Evolutionary conservation across 805 yeast species (phyloP), one percentile per base, ranked within the genome.

Genomic region (Hanseniaspora vineae): DNA sequence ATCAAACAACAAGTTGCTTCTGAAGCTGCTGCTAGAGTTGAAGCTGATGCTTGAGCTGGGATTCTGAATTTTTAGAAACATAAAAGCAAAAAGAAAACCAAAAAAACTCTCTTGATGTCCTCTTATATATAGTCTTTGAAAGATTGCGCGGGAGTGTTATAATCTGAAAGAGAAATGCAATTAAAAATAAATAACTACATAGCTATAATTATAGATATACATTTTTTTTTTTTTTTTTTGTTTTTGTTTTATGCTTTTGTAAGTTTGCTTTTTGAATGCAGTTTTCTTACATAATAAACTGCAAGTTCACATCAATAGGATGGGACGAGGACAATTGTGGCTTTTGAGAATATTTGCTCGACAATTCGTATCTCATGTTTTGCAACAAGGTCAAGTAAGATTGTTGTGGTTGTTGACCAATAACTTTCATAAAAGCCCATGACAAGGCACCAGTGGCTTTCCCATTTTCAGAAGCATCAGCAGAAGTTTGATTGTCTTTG

Each of bases 381-480:
- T 84, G 82, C 60, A 86, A 67, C 50, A 86, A 67, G 3, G 85
- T 71, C 48, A 84, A 57, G 58, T 81, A 86, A 18, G 81, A 71
- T 65, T 84, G 92, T 54, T 73, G 71, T 8, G 84, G 80, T 57
- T 78, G 76, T 44, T 70, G 66, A 23, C 66, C 55, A 68, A 85
- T 65, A 9, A 83, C 89, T 51, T 71, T 69, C 43, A 84, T 70
- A 56, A 86, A 84, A 1, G 94, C 81, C 66, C 77, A 83, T 20
- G 88, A 80, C 84, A 85, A 81, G 3, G 95, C 95, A 49, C 95
- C 95, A 0, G 92, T 83, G 40, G 79, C 75, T 12, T 64, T 66
- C 29, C 89, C 88, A 37, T 76, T 78, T 58, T 81, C 86, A 18
- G 67, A 69, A 0, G 95, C 83, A 62, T 85, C 95, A 6, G 95